Evolutionary conservation across 306 rosid genomes (phyloP).

Genomic region (Phaseolus lunatus): DNA sequence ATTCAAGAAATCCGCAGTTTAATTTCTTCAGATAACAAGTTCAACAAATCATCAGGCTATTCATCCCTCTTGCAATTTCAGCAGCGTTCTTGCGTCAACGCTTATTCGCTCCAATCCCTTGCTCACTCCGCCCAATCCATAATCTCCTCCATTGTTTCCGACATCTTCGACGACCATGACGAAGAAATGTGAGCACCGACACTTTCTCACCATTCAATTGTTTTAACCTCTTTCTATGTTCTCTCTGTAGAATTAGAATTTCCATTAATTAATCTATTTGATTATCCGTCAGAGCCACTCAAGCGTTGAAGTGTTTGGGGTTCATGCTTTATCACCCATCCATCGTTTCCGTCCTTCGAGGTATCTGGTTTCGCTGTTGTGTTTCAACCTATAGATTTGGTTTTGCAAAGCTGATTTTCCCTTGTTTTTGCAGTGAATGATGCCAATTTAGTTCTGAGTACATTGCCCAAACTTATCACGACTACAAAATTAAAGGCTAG

Average conservation of each 20-base stretch:
- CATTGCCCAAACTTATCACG: constrained; percentile 64
- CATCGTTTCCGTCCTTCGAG: constrained; percentile 54
- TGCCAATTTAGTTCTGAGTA: constrained; percentile 58
- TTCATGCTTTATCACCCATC: constrained; percentile 83
- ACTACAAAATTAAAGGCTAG: constrained; percentile 73
- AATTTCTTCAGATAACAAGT: constrained; percentile 52
- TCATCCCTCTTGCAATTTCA: constrained; percentile 72
- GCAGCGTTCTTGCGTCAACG: constrained; percentile 53
- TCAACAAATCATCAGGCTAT: constrained; percentile 64
- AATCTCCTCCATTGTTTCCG: constrained; percentile 52
- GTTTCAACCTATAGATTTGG: neutral
- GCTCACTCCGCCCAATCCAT: constrained; percentile 49
- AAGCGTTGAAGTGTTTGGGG: constrained; percentile 86
- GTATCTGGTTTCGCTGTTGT: constrained; percentile 43
- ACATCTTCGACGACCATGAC: constrained; percentile 55
- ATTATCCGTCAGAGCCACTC: constrained; percentile 60
- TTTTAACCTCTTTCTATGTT: neutral
- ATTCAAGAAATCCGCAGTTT: constrained; percentile 56
- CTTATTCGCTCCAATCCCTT: constrained; percentile 60
- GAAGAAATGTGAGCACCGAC: constrained; percentile 66
- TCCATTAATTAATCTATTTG: neutral
- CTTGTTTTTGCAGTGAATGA: constrained; percentile 60
- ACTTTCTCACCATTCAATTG: neutral
- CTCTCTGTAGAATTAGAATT: neutral
- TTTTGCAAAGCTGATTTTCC: constrained; percentile 2